Evolutionary conservation across 192 early-diverging fungal genomes (phyloP).

Genomic region (Backusella circina): DNA sequence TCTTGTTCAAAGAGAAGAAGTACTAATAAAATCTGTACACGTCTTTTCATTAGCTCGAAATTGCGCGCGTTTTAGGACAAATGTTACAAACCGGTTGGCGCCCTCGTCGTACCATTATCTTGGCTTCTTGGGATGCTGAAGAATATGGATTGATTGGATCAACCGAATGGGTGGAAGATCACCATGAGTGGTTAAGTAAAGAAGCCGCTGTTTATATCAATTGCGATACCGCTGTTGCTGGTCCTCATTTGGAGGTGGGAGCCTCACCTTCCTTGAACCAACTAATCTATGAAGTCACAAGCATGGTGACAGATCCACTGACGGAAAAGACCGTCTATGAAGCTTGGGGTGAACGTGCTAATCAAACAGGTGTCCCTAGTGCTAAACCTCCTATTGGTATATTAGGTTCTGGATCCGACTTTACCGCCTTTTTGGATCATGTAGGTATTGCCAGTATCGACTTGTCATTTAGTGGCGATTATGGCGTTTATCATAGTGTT

Average conservation of each 20-base stretch:
- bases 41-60: conserved; percentile 38
- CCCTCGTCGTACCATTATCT: conserved; percentile 56
- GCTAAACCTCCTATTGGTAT: conserved; percentile 20
- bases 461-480: conserved; percentile 45
- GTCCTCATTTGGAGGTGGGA: conserved; percentile 39
- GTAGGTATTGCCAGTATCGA: conserved; percentile 54
- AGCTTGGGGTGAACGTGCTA: conserved; percentile 33
- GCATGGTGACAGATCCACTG: conserved; percentile 41
- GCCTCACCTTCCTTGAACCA: conserved; percentile 50
- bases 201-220: conserved; percentile 60
- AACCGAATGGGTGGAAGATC: conserved; percentile 71
- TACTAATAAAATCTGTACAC: not conserved
- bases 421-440: conserved; percentile 57
- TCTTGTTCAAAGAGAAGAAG: not conserved
- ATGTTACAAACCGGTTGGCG: conserved; percentile 59
- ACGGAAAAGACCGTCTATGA: conserved; percentile 47
- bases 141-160: conserved; percentile 64
- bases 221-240: conserved; percentile 52
- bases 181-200: conserved; percentile 51
- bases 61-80: conserved; percentile 51
- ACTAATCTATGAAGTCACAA: conserved; percentile 49
- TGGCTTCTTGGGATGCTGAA: conserved; percentile 70
- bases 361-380: not conserved
- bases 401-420: conserved; percentile 55
- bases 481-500: conserved; percentile 62